Conservation (phyloP, 2,329 filamentous ascomycete genomes). For the Microcyclospora pomicola region DNA sequence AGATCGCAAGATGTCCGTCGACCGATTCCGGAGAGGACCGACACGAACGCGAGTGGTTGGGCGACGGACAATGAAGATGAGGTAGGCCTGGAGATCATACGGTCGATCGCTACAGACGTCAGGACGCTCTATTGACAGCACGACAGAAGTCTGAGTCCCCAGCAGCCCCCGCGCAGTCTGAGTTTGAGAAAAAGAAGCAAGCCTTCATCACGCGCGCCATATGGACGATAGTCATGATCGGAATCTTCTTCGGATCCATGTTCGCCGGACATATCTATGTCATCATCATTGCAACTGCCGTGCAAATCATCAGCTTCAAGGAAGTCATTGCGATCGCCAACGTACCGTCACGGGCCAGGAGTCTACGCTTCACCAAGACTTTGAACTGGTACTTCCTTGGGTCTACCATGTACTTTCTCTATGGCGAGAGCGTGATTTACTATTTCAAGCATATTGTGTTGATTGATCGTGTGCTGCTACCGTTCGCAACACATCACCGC, state of each 20-base stretch:
- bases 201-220: constrained; percentile 94
- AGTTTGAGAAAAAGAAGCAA: constrained; percentile 97
- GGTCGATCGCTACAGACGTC: no score
- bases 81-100: not conserved
- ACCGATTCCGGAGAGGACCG: constrained; percentile 11
- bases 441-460: constrained; percentile 99
- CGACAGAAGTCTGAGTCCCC: constrained; percentile 3
- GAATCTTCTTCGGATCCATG: constrained; percentile 76
- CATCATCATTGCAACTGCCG: constrained; percentile 76
- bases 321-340: constrained; percentile 97
- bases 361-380: constrained; percentile 85
- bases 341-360: constrained; percentile 79
- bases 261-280: constrained; percentile 97
- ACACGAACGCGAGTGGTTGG: constrained; percentile 20
- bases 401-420: constrained; percentile 98
- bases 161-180: constrained; percentile 29
- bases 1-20: constrained; percentile 10
- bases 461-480: constrained; percentile 82
- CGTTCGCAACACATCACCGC: constrained; percentile 88
- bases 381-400: constrained; percentile 99
- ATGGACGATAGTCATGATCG: constrained; percentile 98
- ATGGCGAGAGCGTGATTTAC: constrained; percentile 97
- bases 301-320: constrained; percentile 97
- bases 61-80: constrained; percentile 23
- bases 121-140: not conserved